Base-by-base conservation (phyloP, 441 rosid genomes). In the Corymbia citriodora region DNA sequence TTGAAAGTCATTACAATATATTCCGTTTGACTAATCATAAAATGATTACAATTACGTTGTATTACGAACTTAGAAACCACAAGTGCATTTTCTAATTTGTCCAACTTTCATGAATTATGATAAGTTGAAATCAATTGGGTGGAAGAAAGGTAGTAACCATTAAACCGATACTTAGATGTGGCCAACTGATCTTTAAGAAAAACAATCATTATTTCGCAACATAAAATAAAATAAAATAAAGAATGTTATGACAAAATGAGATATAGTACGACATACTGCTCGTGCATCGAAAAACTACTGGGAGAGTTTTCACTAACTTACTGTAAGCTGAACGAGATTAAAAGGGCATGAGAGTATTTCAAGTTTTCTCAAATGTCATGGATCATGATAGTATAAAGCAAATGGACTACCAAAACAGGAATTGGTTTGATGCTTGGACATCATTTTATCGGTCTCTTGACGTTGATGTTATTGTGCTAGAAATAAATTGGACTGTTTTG, bases 101-200 rank as follows among this genome's bases (percentile, higher is more conserved):
- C 72, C 33, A 63, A 63, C 33, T 63, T 17, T 13, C 33, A 63
- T 63, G n/a, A 63, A 63, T n/a, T n/a, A 29, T 29, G 72, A 63
- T 29, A 63, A 63, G 33, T 63, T 63, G 33, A 63, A 63, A 63
- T 63, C 5, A 63, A 29, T 63, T 29, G 33, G 17, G 33, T 29
- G 18, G 33, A 29, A 63, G 4, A 63, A 14, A n/a, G 65, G 68
- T 61, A 61, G 4, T 4, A 61, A 61, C 31, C 68, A 0, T 15
- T 61, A 27, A 61, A 61, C 12, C 68, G 12, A 29, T 61, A 25
- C 68, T 61, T 61, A 61, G 12, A 12, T n/a, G n/a, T n/a, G 33
- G 36, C 36, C 0, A 15, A 61, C 27, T 15, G 36, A 65, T n/a
- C 72, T n/a, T 4, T n/a, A 0, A n/a, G 72, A n/a, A 5, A 65